Conservation (phyloP, 139 green algal genomes). For the Choricystis sp. region DNA sequence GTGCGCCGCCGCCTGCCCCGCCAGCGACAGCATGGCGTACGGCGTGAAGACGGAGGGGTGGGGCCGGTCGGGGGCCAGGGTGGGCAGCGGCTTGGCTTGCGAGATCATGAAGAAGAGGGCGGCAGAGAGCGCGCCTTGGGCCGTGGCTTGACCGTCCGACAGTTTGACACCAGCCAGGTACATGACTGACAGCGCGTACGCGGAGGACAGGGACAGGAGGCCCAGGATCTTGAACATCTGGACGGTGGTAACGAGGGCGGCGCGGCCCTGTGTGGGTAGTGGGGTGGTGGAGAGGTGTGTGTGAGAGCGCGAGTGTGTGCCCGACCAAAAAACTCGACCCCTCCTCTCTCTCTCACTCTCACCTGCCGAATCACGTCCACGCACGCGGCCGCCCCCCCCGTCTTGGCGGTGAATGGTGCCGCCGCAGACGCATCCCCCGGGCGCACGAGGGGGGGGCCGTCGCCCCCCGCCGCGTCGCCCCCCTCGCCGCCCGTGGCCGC, state of each 20-base stretch:
- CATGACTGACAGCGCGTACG: conserved; percentile 82
- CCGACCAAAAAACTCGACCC: neutral
- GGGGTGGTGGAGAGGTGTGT: neutral
- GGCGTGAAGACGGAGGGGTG: conserved; percentile 80
- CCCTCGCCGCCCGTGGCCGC: neutral
- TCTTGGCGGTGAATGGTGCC: conserved; percentile 78
- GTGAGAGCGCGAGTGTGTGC: neutral
- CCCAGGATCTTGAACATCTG: conserved; percentile 99
- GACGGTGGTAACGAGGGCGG: conserved; percentile 66
- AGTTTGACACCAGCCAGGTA: conserved; percentile 86
- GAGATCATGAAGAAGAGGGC: conserved; percentile 92
- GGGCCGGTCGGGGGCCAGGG: conserved; percentile 61
- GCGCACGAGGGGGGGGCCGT: conserved; percentile 36
- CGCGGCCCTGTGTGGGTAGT: conserved; percentile 46
- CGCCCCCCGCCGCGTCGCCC: neutral
- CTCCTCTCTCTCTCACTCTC: conserved; percentile 20
- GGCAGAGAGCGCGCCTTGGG: conserved; percentile 62
- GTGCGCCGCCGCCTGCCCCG: conserved; percentile 82
- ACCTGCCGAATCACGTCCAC: conserved; percentile 83
- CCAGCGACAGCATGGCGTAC: conserved; percentile 84
- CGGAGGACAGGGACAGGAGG: conserved; percentile 81
- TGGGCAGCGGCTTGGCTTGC: conserved; percentile 63
- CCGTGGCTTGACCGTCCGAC: conserved; percentile 66
- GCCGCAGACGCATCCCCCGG: conserved; percentile 81
- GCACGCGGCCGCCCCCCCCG: conserved; percentile 47